A percentile compares a stretch with the other conserved stretches of the same genome.
Conservation (phyloP, 2,329 filamentous ascomycete species). For the Hymenoscyphus infarciens region DNA sequence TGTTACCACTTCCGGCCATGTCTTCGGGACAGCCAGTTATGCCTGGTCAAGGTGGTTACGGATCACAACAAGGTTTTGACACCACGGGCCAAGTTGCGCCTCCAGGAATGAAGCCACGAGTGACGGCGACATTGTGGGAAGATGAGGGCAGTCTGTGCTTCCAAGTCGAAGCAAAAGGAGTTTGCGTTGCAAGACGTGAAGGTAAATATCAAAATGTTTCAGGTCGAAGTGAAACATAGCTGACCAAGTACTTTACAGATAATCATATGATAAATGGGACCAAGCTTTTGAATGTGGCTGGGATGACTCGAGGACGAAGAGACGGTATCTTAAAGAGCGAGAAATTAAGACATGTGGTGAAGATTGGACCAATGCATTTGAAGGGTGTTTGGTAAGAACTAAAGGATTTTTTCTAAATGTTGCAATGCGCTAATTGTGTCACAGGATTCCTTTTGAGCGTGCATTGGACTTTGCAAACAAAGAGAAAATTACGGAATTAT, state of each 20-base stretch:
- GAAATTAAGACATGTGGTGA: slow-evolving; percentile 93
- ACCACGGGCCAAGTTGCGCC: slow-evolving; percentile 90
- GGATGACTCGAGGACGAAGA: slow-evolving; percentile 92
- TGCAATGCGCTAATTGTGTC: slow-evolving; percentile 19
- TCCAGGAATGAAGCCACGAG: slow-evolving; percentile 90
- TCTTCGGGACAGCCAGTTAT: slow-evolving; percentile 48
- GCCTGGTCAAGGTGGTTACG: slow-evolving; percentile 42
- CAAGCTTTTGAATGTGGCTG: slow-evolving; percentile 92
- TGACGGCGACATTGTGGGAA: slow-evolving; percentile 96
- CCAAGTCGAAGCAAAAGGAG: slow-evolving; percentile 92
- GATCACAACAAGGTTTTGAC: slow-evolving; percentile 59
- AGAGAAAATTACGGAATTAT: slow-evolving; percentile 94
- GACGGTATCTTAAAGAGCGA: slow-evolving; percentile 98
- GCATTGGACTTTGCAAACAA: slow-evolving; percentile 99
- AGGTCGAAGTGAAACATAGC: slow-evolving; percentile 3
- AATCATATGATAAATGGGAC: slow-evolving; percentile 99
- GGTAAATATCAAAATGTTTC: slow-evolving; percentile 50
- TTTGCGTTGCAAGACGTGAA: slow-evolving; percentile 92
- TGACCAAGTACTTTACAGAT: slow-evolving; percentile 49
- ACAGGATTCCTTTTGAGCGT: slow-evolving; percentile 94
- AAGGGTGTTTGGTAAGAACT: slow-evolving; percentile 90
- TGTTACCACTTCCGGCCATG: slow-evolving; percentile 62
- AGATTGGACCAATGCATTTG: slow-evolving; percentile 98
- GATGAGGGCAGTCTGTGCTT: slow-evolving; percentile 97
- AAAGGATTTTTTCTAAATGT: background rate